phyloP scores from a whole-genome alignment of 139 green algal genomes.

The Micractinium conductrix region DNA sequence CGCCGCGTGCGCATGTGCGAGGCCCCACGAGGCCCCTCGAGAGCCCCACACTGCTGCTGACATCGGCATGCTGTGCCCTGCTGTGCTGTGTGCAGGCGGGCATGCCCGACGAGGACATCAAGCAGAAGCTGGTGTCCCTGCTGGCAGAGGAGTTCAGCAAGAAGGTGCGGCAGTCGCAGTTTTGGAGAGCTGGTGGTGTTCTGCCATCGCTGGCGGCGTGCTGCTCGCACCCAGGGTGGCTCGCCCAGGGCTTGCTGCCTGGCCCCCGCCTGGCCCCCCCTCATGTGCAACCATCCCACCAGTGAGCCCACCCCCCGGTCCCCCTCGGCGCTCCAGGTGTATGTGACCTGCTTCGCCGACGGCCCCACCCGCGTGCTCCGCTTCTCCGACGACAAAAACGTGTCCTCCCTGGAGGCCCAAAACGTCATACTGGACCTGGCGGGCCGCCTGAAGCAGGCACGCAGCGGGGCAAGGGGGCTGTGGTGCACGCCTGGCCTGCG shows the following conservation, averaged over 20 bases:
- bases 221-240: no score
- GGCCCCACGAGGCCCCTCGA: no score
- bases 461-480: background rate
- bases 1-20: no score
- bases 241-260: no score
- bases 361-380: constrained; percentile 88
- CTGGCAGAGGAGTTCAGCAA: constrained; percentile 63
- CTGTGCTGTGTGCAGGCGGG: no score
- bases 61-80: no score
- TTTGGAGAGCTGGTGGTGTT: background rate
- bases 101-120: constrained; percentile 55
- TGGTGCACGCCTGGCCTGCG: background rate
- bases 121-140: constrained; percentile 55
- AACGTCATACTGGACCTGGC: constrained; percentile 70
- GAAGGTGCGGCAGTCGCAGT: constrained; percentile 37
- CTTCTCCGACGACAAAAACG: constrained; percentile 75
- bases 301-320: background rate
- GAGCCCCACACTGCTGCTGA: no score
- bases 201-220: no score
- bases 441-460: constrained; percentile 56
- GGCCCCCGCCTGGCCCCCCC: no score
- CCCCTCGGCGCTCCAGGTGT: constrained; percentile 59
- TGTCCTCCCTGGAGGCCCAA: constrained; percentile 57
- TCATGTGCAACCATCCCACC: background rate
- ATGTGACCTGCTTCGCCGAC: constrained; percentile 86